phyloP scores from a whole-genome alignment of 495 filamentous ascomycete genomes.

The Trichodelitschia bisporula region DNA sequence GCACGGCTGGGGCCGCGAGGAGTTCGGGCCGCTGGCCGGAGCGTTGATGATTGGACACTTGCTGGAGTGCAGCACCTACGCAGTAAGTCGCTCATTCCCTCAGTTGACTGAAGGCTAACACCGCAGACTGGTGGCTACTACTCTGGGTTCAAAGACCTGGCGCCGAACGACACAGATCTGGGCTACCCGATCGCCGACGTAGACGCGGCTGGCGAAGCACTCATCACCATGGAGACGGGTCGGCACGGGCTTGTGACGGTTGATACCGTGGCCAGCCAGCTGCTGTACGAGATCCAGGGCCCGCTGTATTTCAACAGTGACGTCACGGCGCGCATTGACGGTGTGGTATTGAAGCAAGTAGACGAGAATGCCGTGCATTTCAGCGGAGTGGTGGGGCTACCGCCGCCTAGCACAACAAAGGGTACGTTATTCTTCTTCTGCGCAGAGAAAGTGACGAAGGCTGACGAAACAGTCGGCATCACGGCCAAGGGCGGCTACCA shows the following conservation, averaged over 20 bases:
- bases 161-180: constrained; percentile 5
- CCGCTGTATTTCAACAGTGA: constrained; percentile 2
- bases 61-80: constrained; percentile 7
- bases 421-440: no score
- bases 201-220: constrained; percentile 2
- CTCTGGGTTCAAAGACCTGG: constrained; percentile 5
- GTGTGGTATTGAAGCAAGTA: constrained; percentile 1
- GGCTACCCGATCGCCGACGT: constrained; percentile 4
- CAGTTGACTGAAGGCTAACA: no score
- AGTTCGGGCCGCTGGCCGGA: constrained; percentile 5
- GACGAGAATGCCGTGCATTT: background rate
- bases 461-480: no score
- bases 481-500: no score
- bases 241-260: constrained; percentile 9
- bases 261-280: constrained; percentile 6
- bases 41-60: constrained; percentile 6
- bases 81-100: no score
- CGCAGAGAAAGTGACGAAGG: no score
- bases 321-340: constrained; percentile 2
- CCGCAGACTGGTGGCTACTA: constrained; percentile 6
- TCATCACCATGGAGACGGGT: constrained; percentile 6
- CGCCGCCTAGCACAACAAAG: background rate
- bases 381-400: background rate
- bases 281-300: constrained; percentile 5
- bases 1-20: constrained; percentile 6